phyloP scores from a whole-genome alignment of 129 eudicot species.

The Mikania micrantha region DNA sequence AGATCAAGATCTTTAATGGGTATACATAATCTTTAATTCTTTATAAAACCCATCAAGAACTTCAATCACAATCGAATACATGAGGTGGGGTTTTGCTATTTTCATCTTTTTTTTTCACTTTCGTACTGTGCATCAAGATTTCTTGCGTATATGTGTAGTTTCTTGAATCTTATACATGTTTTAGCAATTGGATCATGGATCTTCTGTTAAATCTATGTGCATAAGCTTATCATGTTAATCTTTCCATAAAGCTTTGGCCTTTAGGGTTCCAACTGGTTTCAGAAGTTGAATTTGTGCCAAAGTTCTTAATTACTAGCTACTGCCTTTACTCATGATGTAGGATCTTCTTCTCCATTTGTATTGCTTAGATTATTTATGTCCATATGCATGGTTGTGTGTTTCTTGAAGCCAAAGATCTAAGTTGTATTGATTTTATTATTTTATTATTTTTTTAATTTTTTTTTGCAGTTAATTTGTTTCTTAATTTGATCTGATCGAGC shows the following conservation, averaged over 20 bases:
- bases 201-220: not conserved
- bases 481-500: slow-evolving; percentile 4
- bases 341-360: not conserved
- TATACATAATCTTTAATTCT: slow-evolving; percentile 2
- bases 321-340: slow-evolving; percentile 17
- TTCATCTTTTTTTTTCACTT: too few species aligned
- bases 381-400: slow-evolving; percentile 14
- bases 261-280: slow-evolving; percentile 26
- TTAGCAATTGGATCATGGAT: slow-evolving; percentile 18
- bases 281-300: slow-evolving; percentile 16
- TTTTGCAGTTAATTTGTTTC: slow-evolving; percentile 16
- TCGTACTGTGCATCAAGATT: slow-evolving; percentile 4
- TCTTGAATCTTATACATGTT: too few species aligned
- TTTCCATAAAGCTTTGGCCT: slow-evolving; percentile 10
- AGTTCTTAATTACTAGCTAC: not conserved
- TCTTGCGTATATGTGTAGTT: not conserved
- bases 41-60: slow-evolving; percentile 19
- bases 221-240: slow-evolving; percentile 1
- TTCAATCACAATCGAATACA: slow-evolving; percentile 11
- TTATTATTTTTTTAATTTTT: not conserved
- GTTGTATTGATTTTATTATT: not conserved
- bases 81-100: slow-evolving; percentile 16
- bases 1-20: slow-evolving; percentile 28
- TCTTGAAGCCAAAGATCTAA: not conserved
- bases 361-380: not conserved